Evolutionary conservation across 2,329 filamentous ascomycete species (phyloP).

Genomic region (Colletotrichum destructivum): DNA sequence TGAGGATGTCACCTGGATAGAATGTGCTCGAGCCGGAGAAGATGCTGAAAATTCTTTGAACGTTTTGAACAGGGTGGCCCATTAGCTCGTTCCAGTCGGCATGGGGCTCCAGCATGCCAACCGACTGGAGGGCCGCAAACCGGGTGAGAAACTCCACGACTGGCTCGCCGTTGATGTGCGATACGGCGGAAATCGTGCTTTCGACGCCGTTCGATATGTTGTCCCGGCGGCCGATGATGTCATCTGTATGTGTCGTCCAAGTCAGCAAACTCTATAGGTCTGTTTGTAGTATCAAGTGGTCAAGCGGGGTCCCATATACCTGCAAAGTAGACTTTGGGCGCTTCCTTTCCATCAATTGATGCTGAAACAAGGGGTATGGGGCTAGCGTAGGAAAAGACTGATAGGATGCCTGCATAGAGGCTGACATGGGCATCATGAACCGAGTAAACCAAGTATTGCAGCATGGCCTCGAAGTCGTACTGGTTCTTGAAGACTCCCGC

Average conservation of each 20-base stretch:
- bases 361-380: slow-evolving; percentile 13
- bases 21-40: slow-evolving; percentile 23
- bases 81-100: slow-evolving; percentile 32
- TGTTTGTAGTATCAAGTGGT: no score
- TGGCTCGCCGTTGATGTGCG: slow-evolving; percentile 23
- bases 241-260: not conserved
- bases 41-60: slow-evolving; percentile 15
- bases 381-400: slow-evolving; percentile 26
- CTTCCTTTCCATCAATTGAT: slow-evolving; percentile 24
- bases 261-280: no score
- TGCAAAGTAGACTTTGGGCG: slow-evolving; percentile 23
- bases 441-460: slow-evolving; percentile 30
- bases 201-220: not conserved
- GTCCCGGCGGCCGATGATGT: slow-evolving; percentile 8
- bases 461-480: slow-evolving; percentile 22
- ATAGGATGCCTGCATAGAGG: slow-evolving; percentile 19
- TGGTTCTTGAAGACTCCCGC: slow-evolving; percentile 23
- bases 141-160: slow-evolving; percentile 10
- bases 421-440: slow-evolving; percentile 24
- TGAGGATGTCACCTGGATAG: slow-evolving; percentile 22
- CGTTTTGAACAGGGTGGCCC: slow-evolving; percentile 25
- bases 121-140: slow-evolving; percentile 5
- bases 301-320: not conserved
- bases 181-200: slow-evolving; percentile 14
- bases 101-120: slow-evolving; percentile 30